phyloP scores from a whole-genome alignment of 2,329 filamentous ascomycete species.

The Capronia americana region DNA sequence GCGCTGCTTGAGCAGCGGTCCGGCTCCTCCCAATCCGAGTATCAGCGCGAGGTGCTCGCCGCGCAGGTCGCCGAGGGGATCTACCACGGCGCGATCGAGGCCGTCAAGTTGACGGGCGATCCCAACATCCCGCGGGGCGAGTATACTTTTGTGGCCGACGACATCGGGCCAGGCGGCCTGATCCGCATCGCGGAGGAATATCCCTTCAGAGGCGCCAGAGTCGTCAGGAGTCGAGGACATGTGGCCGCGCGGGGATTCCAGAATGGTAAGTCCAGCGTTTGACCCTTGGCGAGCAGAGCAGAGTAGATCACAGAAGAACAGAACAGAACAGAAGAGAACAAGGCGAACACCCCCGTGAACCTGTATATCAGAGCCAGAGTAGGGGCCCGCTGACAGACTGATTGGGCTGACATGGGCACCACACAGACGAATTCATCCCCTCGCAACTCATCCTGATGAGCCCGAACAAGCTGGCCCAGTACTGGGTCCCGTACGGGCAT shows the following conservation, averaged over 20 bases:
- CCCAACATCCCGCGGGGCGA: constrained; percentile 87
- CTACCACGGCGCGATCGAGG: constrained; percentile 71
- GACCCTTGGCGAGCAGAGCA: too few relatives aligned
- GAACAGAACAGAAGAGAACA: too few relatives aligned
- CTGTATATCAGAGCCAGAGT: too few relatives aligned
- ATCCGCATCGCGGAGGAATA: constrained; percentile 69
- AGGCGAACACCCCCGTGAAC: too few relatives aligned
- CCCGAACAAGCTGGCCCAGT: constrained; percentile 77
- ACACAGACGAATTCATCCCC: constrained; percentile 74
- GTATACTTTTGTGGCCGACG: constrained; percentile 78
- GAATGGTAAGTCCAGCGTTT: constrained; percentile 63
- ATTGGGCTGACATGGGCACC: neutral
- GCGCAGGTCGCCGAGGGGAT: constrained; percentile 23
- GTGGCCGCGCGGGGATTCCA: constrained; percentile 75
- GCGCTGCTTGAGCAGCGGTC: neutral
- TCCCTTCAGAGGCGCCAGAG: constrained; percentile 74
- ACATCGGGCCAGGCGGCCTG: constrained; percentile 72
- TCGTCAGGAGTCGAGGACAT: constrained; percentile 78
- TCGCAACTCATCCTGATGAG: constrained; percentile 80
- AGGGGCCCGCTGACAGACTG: too few relatives aligned
- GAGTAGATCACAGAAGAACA: too few relatives aligned
- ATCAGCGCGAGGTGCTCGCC: constrained; percentile 13
- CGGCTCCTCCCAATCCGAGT: neutral
- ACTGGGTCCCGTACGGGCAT: constrained; percentile 70
- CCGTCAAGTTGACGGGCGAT: constrained; percentile 90